phyloP scores from a whole-genome alignment of 2,329 filamentous ascomycete species.

The Cladosporium phlei region DNA sequence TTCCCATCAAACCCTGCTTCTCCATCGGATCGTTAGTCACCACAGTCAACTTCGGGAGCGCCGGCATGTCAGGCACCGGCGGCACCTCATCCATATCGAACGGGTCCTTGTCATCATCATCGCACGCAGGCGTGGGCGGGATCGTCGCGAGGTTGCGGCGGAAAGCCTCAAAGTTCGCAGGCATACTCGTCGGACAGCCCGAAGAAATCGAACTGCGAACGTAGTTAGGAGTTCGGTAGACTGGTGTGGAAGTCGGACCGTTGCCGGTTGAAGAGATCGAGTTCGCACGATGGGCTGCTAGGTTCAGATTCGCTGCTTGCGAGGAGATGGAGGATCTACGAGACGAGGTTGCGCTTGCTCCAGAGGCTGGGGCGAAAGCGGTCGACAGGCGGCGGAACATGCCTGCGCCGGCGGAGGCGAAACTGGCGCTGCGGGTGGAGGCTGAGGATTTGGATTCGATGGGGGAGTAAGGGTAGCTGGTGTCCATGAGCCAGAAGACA shows the following conservation, averaged over 20 bases:
- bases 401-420: constrained; percentile 24
- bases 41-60: constrained; percentile 11
- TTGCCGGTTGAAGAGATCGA: neutral
- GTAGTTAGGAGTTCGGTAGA: constrained; percentile 32
- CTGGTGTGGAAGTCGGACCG: constrained; percentile 16
- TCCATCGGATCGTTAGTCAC: neutral
- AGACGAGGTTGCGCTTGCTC: constrained; percentile 9
- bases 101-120: constrained; percentile 33
- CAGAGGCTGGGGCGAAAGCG: constrained; percentile 23
- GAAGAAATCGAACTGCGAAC: constrained; percentile 34
- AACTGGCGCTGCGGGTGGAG: constrained; percentile 22
- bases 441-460: constrained; percentile 12
- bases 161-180: constrained; percentile 20
- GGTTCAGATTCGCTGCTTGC: neutral
- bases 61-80: constrained; percentile 22
- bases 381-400: constrained; percentile 32
- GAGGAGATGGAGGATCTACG: constrained; percentile 24
- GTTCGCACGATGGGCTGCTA: neutral
- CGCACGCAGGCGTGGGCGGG: constrained; percentile 38
- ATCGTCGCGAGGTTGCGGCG: constrained; percentile 36
- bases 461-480: constrained; percentile 15
- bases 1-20: neutral
- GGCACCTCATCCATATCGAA: constrained; percentile 31
- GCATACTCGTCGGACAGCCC: constrained; percentile 38
- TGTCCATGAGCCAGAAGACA: constrained; percentile 43